A percentile compares a stretch with the other conserved stretches of the same genome.
phyloP scores from a whole-genome alignment of 805 yeast species.

The Saccharomycopsis guyanensis region DNA sequence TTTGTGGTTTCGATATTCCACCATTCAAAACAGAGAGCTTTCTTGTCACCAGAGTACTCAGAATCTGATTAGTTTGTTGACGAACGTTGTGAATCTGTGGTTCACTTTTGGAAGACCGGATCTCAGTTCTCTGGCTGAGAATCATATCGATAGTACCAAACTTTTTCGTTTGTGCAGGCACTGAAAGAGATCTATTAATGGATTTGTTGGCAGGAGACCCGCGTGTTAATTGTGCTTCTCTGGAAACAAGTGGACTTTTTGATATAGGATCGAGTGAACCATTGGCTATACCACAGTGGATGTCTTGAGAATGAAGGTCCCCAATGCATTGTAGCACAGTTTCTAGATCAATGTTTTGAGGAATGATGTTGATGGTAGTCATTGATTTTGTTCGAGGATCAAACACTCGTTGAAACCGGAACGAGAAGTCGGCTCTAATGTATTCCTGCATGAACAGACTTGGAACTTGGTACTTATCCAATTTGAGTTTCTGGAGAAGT shows the following conservation, averaged over 20 bases:
- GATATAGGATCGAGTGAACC: constrained; percentile 66
- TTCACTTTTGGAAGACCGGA: too few species aligned
- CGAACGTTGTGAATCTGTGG: too few species aligned
- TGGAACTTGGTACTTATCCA: constrained; percentile 53
- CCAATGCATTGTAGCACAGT: constrained; percentile 25
- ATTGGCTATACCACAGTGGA: constrained; percentile 49
- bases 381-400: constrained; percentile 47
- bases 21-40: too few species aligned
- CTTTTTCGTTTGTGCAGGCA: constrained; percentile 3
- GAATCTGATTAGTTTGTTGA: too few species aligned
- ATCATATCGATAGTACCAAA: constrained; percentile 9
- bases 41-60: too few species aligned
- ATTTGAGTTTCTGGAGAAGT: constrained; percentile 48
- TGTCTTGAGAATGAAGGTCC: constrained; percentile 30
- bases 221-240: constrained; percentile 30
- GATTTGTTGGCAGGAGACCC: background rate
- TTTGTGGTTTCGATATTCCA: too few species aligned
- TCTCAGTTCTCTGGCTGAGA: too few species aligned
- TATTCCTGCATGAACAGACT: constrained; percentile 52
- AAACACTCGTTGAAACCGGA: constrained; percentile 79
- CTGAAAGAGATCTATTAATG: constrained; percentile 6
- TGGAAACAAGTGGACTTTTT: constrained; percentile 37
- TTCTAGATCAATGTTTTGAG: constrained; percentile 26
- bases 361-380: constrained; percentile 53
- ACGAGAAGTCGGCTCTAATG: constrained; percentile 64